A percentile compares a stretch with the other conserved stretches of the same genome.
These are phyloP conservation scores for Casaregolazyma suthepensis DNA, from an alignment of 1,139 yeast genomes.

Conservation along the genomic window DNA sequence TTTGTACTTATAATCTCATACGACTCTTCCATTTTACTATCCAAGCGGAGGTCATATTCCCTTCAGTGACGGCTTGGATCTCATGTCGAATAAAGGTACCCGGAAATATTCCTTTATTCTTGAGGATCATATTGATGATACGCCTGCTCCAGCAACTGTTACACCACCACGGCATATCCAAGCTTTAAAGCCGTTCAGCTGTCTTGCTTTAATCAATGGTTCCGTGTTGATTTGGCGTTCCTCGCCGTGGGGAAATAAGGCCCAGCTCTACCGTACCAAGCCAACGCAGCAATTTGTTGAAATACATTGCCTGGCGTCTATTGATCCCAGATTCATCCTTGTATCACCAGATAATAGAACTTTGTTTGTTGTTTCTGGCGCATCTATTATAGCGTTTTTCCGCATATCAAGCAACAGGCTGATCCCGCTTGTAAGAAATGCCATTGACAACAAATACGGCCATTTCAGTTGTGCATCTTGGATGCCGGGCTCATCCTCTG, in stretches of 20 bases:
- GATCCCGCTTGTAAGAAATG: not conserved
- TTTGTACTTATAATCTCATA: not conserved
- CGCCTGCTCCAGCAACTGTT: not conserved
- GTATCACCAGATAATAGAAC: conserved; percentile 2
- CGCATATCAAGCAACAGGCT: not conserved
- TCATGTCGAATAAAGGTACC: not conserved
- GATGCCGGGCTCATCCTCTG: not conserved
- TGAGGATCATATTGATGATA: not conserved
- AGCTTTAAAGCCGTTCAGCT: not conserved
- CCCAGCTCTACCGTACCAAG: not conserved
- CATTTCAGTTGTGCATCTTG: not conserved
- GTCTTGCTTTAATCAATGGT: not conserved
- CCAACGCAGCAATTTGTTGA: conserved; percentile 1
- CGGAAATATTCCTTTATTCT: not conserved
- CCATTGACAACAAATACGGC: not conserved
- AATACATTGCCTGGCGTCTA: not conserved
- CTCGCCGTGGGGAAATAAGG: not conserved
- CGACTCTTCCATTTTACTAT: not conserved
- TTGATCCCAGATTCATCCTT: not conserved
- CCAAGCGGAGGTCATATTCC: not conserved
- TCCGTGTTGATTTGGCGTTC: conserved; percentile 2
- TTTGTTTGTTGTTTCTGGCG: not conserved
- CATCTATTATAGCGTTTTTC: not conserved
- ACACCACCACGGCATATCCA: not conserved
- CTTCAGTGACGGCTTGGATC: not conserved